These are phyloP conservation scores for Quercus gilva DNA, from an alignment of 306 rosid genomes.

Conservation along the genomic window DNA sequence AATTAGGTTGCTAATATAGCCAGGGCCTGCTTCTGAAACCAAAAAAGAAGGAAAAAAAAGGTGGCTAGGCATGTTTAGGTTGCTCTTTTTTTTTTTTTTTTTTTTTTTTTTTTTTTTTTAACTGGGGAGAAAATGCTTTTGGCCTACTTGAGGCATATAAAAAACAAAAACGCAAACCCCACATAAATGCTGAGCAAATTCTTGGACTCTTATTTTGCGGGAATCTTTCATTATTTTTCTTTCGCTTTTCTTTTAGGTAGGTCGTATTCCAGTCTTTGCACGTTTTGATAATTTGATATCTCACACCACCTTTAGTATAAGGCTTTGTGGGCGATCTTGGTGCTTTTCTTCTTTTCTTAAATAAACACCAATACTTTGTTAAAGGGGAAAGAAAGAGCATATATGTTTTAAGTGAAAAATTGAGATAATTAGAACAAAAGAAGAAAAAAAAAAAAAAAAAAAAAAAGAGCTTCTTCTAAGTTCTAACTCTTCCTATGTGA, in stretches of 20 bases:
- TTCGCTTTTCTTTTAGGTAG: background rate
- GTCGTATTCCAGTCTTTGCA: background rate
- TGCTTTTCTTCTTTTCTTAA: background rate
- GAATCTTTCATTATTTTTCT: background rate
- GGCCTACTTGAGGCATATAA: background rate
- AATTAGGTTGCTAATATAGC: too few relatives aligned
- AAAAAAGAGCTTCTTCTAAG: too few relatives aligned
- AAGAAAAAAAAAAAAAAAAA: background rate
- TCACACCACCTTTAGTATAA: background rate
- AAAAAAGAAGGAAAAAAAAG: background rate
- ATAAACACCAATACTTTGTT: slow-evolving; percentile 17
- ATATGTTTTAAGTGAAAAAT: background rate
- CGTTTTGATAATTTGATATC: background rate
- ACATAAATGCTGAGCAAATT: background rate
- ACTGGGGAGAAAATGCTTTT: background rate
- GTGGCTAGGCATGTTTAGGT: background rate
- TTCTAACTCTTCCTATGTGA: too few relatives aligned
- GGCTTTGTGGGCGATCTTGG: background rate
- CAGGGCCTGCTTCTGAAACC: too few relatives aligned
- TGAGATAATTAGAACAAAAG: background rate
- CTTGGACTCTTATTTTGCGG: background rate
- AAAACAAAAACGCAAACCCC: background rate
- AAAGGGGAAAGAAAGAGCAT: slow-evolving; percentile 13
- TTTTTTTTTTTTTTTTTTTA: too few relatives aligned
- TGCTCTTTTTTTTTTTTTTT: too few relatives aligned